phyloP scores from a whole-genome alignment of 345 rosid genomes.

The Melaleuca alternifolia region DNA sequence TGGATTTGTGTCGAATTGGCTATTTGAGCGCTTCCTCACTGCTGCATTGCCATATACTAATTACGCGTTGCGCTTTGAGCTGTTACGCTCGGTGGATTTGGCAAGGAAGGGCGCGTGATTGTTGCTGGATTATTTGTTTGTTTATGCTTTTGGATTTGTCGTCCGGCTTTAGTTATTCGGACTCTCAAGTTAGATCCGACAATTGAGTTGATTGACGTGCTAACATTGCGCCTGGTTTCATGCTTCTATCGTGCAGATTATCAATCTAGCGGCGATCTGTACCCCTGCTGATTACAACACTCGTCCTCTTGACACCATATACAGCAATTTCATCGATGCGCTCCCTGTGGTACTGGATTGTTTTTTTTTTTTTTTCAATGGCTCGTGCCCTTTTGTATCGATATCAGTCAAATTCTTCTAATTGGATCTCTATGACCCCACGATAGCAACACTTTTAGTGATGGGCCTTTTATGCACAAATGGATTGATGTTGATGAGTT shows the following conservation, averaged over 20 bases:
- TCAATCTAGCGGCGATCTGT: slow-evolving; percentile 98
- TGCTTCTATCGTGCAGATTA: slow-evolving; percentile 24
- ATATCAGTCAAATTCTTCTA: not conserved
- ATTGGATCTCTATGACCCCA: not conserved
- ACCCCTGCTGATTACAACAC: slow-evolving; percentile 99
- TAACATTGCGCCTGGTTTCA: not conserved
- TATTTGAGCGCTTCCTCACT: not conserved
- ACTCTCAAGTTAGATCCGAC: not conserved
- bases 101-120: not conserved
- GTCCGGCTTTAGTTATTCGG: not conserved
- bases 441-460: not conserved
- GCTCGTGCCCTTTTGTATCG: not conserved
- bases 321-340: slow-evolving; percentile 96
- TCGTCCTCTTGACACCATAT: slow-evolving; percentile 93
- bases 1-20: not conserved
- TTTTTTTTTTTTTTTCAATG: too few relatives aligned
- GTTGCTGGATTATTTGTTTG: not conserved
- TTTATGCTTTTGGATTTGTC: not conserved
- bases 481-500: slow-evolving; percentile 12
- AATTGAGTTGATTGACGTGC: not conserved
- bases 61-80: not conserved
- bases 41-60: not conserved
- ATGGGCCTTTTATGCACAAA: not conserved
- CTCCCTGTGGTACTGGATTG: slow-evolving; percentile 77
- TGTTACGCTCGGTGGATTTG: not conserved